Base-by-base conservation (phyloP, 2,329 filamentous ascomycete genomes). In the Daldinia eschscholtzii region DNA sequence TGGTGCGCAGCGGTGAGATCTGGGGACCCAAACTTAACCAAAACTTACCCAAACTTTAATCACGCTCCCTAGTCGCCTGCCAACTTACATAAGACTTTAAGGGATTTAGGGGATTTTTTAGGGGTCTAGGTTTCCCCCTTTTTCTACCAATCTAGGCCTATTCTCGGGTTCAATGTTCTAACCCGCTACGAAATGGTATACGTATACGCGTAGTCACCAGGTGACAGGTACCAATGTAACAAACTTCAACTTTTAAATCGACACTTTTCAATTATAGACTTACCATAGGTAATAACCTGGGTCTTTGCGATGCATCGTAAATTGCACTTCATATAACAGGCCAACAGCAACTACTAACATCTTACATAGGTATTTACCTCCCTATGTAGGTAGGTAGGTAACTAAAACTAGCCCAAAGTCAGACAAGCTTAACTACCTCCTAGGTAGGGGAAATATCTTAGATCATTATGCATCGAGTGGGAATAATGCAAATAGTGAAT, bases 1-100 rank as follows among this genome's bases (percentile, higher is more conserved):
- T 71, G 69, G 69, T 69, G 63, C 69, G 66, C 69, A 64, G 69
- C 69, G 66, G 68, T 71, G 68, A 70, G 68, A 69, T 71, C 68
- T 69, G 65, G 65, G 66, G 61, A 64, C 56, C 39, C 23, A 55
- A 55, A 23, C 53, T 57, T 41, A n/a, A 50, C 46, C 30, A 52
- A 52, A 37, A 37, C 35, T 37, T 37, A 63, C 53, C 46, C 30
- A 52, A 53, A 70, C 68, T 62, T 56, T 70, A 70, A 65, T 58
- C 59, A 65, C 39, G 58, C 65, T 70, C 55, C 53, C 39, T n/a
- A 20, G 60, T 62, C 57, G 57, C 46, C 57, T 70, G 60, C 61
- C 48, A 55, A 55, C 37, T 61, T 39, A 39, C 35, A 39, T 39
- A 39, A 39, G 28, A 28, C 6, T 28, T 28, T 50, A 26, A 18